Evolutionary conservation across 2,329 filamentous ascomycete species (phyloP).

Genomic region (Didymella sp.): DNA sequence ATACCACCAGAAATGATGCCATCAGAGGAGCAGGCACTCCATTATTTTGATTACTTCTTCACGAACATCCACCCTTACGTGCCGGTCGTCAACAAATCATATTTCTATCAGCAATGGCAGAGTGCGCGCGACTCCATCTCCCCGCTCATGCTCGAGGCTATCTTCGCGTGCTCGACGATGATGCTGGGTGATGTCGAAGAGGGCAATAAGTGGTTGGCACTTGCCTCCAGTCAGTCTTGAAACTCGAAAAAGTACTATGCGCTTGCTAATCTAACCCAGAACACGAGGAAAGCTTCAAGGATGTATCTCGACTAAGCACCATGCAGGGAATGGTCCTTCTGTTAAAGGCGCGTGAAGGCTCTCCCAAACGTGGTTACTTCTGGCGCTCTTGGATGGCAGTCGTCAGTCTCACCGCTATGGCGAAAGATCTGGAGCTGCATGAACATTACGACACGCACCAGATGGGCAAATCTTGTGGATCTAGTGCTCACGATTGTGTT

Average conservation of each 20-base stretch:
- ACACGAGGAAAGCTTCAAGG: slow-evolving; percentile 92
- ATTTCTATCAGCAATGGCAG: slow-evolving; percentile 91
- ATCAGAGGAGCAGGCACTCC: slow-evolving; percentile 77
- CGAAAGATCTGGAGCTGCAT: slow-evolving; percentile 86
- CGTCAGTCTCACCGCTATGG: slow-evolving; percentile 91
- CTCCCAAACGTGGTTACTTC: slow-evolving; percentile 92
- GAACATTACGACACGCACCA: slow-evolving; percentile 84
- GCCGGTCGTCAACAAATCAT: slow-evolving; percentile 81
- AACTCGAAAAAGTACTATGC: not conserved
- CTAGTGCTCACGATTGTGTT: slow-evolving; percentile 75
- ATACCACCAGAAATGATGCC: slow-evolving; percentile 96
- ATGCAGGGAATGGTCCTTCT: slow-evolving; percentile 88
- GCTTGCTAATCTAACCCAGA: slow-evolving; percentile 58
- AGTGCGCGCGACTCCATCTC: slow-evolving; percentile 83
- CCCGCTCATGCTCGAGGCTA: slow-evolving; percentile 83
- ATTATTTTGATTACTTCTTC: slow-evolving; percentile 92
- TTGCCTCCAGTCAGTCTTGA: slow-evolving; percentile 76
- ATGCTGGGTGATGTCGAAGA: slow-evolving; percentile 83
- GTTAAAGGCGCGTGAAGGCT: slow-evolving; percentile 89
- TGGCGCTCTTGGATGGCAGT: slow-evolving; percentile 97
- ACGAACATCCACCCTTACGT: slow-evolving; percentile 89
- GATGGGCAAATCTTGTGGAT: slow-evolving; percentile 72
- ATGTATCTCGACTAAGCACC: slow-evolving; percentile 86
- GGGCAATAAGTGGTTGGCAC: slow-evolving; percentile 89
- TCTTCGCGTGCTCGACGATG: slow-evolving; percentile 87